These are phyloP conservation scores for Capsella bursapastoris DNA, from an alignment of 345 rosid genomes.

Conservation along the genomic window DNA sequence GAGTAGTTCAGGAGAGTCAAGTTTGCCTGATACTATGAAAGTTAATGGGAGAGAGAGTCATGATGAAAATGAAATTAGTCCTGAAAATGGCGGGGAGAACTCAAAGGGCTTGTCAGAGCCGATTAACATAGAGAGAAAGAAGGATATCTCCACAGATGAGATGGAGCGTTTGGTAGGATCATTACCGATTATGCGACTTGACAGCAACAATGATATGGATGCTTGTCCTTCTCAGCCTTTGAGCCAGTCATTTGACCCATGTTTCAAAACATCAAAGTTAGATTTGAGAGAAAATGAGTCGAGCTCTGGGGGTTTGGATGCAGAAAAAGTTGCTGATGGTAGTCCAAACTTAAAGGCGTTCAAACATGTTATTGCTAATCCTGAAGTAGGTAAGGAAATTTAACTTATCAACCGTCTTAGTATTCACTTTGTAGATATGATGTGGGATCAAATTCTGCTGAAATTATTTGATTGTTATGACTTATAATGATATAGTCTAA, in stretches of 20 bases:
- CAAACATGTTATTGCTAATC: slow-evolving; percentile 47
- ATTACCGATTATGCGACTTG: slow-evolving; percentile 64
- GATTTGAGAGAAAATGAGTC: slow-evolving; percentile 47
- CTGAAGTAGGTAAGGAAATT: slow-evolving; percentile 64
- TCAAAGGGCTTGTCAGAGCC: slow-evolving; percentile 51
- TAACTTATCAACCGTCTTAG: slow-evolving; percentile 3
- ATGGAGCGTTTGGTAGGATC: slow-evolving; percentile 58
- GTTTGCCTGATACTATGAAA: slow-evolving; percentile 38
- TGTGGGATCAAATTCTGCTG: not conserved
- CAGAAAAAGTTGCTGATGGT: slow-evolving; percentile 42
- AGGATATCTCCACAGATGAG: slow-evolving; percentile 41
- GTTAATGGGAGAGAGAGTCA: slow-evolving; percentile 31
- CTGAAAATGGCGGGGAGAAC: slow-evolving; percentile 42
- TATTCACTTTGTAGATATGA: slow-evolving; percentile 2
- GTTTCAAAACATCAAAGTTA: slow-evolving; percentile 49
- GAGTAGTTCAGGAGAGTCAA: slow-evolving; percentile 36
- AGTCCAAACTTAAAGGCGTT: slow-evolving; percentile 47
- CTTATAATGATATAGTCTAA: slow-evolving; percentile 3
- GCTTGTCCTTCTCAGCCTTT: slow-evolving; percentile 47
- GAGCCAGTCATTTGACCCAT: slow-evolving; percentile 67
- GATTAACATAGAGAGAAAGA: slow-evolving; percentile 52
- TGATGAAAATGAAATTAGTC: slow-evolving; percentile 35
- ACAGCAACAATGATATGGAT: slow-evolving; percentile 40
- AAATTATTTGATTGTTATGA: slow-evolving; percentile 21
- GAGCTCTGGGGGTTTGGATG: slow-evolving; percentile 42